Conservation (phyloP, 2,329 filamentous ascomycete species). For the Nigrospora sphaerica region DNA sequence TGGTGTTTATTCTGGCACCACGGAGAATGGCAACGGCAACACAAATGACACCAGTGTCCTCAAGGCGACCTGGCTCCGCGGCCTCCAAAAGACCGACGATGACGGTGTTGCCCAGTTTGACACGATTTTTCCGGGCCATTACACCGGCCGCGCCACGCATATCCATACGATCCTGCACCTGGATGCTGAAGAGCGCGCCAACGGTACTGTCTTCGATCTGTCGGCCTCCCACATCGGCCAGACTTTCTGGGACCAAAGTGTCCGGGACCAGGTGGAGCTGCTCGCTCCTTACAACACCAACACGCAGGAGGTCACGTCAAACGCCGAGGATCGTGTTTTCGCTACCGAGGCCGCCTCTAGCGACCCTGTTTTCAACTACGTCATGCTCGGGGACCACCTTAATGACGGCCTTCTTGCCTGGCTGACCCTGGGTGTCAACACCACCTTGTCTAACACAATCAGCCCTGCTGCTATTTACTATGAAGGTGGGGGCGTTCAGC, state of each 20-base stretch:
- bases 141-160: constrained; percentile 35
- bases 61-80: constrained; percentile 32
- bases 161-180: constrained; percentile 41
- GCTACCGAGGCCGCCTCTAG: not conserved
- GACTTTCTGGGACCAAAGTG: constrained; percentile 55
- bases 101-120: constrained; percentile 35
- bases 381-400: constrained; percentile 41
- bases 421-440: constrained; percentile 38
- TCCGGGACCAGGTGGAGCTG: constrained; percentile 39
- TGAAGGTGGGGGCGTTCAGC: constrained; percentile 13
- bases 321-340: not conserved
- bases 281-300: constrained; percentile 34
- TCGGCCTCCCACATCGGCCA: constrained; percentile 55
- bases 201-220: constrained; percentile 41
- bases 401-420: constrained; percentile 41
- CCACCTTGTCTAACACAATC: constrained; percentile 6
- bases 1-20: constrained; percentile 39
- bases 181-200: constrained; percentile 25
- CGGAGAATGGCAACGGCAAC: constrained; percentile 20
- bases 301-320: constrained; percentile 28
- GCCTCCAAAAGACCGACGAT: constrained; percentile 28
- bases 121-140: constrained; percentile 37
- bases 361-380: constrained; percentile 33
- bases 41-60: too few species aligned
- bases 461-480: constrained; percentile 12